Evolutionary conservation across 78 protist genomes (phyloP), one percentile per base, ranked within the genome.

Genomic region (Acrasis kona): DNA sequence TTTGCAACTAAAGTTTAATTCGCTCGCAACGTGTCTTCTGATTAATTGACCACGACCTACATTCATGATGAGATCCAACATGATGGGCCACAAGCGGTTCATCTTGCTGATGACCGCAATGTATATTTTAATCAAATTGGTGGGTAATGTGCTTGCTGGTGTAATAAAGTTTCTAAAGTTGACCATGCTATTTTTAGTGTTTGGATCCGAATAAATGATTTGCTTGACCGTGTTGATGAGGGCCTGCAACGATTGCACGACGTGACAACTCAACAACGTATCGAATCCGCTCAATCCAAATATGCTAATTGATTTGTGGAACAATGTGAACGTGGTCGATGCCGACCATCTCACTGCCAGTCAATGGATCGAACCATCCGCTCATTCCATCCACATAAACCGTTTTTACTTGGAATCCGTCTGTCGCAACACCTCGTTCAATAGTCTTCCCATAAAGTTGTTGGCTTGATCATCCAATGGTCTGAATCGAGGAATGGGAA

Each of bases 401-500:
- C 2, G 93, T 81, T 6, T 64, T 78, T n/a, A n/a, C n/a, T 61
- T 58, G 31, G 87, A 38, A 71, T 83, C 82, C 0, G 95, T 90
- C 42, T 76, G 95, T 27, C 35, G 6, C 10, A 93, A 65, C 0
- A 95, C 76, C 32, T 85, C 92, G 34, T 91, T 76, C 12, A 84
- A 84, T 29, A 95, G 77, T 27, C 98, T 76, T 58, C 98, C 98
- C 40, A 93, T 79, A 78, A 90, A 91, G 66, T 78, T 89, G 61
- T 74, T 71, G 31, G 10, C 12, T 9, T 12, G 27, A 36, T 31
- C 10, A 27, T 0, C 82, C 40, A 34, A 10, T 3, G 81, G 74
- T 38, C 83, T 83, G 73, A 88, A 86, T 6, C 10, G 28, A 39
- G 94, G 92, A 36, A 93, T 93, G n/a, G 95, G 93, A 38, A 93